phyloP scores from a whole-genome alignment of 2,329 filamentous ascomycete species.

The Helotiales sp. region DNA sequence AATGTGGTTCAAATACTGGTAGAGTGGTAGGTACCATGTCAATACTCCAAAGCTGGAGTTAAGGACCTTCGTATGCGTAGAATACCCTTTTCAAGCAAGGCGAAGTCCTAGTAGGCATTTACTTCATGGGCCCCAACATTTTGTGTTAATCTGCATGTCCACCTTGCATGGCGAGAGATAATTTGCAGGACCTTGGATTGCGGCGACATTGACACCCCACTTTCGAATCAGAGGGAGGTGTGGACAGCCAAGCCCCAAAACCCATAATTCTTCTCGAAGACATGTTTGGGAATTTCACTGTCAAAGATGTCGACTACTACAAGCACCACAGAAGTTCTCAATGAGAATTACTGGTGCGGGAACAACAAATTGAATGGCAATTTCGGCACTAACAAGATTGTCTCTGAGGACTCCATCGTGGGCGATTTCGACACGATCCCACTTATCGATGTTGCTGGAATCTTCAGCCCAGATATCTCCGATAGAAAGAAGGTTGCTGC shows the following conservation, averaged over 20 bases:
- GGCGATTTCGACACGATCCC: constrained; percentile 36
- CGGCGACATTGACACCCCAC: too few species aligned
- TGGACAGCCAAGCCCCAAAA: neutral
- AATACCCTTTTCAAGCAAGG: too few species aligned
- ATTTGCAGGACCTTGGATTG: too few species aligned
- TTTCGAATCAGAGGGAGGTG: too few species aligned
- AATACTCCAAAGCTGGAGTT: too few species aligned
- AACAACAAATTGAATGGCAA: neutral
- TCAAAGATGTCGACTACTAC: neutral
- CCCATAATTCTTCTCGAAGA: neutral
- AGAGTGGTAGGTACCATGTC: too few species aligned
- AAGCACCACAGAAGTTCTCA: neutral
- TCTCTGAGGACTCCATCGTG: constrained; percentile 1
- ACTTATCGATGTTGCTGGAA: constrained; percentile 37
- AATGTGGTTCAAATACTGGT: too few species aligned
- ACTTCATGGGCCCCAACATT: too few species aligned
- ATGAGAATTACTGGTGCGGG: neutral
- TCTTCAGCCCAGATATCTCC: constrained; percentile 31
- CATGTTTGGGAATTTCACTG: neutral
- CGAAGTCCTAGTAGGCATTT: too few species aligned
- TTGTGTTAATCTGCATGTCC: too few species aligned
- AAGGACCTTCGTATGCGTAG: too few species aligned
- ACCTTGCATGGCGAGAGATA: too few species aligned
- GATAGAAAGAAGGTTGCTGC: constrained; percentile 34
- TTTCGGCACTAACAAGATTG: neutral